Percentiles rank a stretch among this genome's conserved stretches.
Evolutionary conservation across 1,284 basidiomycete species (phyloP).

Genomic region (Laetiporus sulphureus): DNA sequence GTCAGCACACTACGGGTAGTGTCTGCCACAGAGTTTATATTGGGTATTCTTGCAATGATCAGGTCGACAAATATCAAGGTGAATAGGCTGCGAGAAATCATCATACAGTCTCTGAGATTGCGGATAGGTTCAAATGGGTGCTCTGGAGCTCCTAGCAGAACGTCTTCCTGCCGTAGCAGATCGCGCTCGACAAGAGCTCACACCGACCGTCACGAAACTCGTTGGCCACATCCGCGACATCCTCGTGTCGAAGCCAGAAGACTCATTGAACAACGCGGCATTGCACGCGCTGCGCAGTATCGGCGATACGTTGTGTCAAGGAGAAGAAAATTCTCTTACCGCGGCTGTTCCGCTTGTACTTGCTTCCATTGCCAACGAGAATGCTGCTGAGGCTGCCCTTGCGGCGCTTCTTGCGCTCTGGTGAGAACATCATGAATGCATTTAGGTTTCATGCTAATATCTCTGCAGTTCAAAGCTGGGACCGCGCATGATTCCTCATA

Average conservation of each 20-base stretch:
- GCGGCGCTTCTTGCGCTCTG: too few relatives aligned
- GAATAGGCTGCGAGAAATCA: constrained; percentile 8
- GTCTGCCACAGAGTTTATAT: constrained; percentile 60
- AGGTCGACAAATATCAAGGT: constrained; percentile 44
- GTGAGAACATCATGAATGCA: too few relatives aligned
- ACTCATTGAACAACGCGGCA: constrained; percentile 35
- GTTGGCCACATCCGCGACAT: constrained; percentile 42
- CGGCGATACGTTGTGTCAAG: constrained; percentile 45
- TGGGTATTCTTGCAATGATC: constrained; percentile 46
- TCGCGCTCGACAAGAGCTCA: constrained; percentile 47
- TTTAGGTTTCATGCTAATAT: too few relatives aligned
- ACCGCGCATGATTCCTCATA: constrained; percentile 79
- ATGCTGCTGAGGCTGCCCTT: too few relatives aligned
- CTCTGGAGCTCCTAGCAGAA: constrained; percentile 59
- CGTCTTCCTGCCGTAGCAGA: constrained; percentile 59
- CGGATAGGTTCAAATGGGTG: constrained; percentile 51
- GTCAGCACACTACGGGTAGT: constrained; percentile 49
- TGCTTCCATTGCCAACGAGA: too few relatives aligned
- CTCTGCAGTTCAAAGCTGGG: constrained; percentile 67
- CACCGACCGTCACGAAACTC: constrained; percentile 44
- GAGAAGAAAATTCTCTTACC: constrained; percentile 63
- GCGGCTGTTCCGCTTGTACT: constrained; percentile 55
- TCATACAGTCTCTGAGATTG: constrained; percentile 2
- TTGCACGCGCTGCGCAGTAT: constrained; percentile 57
- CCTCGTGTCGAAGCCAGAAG: constrained; percentile 36